Evolutionary conservation across 768 basidiomycete genomes (phyloP).

Genomic region (Antrodiella citrinella): DNA sequence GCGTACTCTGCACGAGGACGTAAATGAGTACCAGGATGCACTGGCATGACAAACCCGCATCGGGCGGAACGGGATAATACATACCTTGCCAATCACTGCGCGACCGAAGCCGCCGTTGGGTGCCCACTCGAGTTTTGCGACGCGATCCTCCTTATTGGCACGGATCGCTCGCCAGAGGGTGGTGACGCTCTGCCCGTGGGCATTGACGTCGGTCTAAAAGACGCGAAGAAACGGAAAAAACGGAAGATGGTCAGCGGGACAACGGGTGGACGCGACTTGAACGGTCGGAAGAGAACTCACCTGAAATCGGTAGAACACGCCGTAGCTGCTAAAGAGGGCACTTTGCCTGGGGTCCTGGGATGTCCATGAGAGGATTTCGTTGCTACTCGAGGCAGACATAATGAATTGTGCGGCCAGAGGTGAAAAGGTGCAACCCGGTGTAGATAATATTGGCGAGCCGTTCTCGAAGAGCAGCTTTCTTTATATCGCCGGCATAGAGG

Average conservation of each 20-base stretch:
- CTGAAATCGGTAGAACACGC: constrained; percentile 74
- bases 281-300: constrained; percentile 28
- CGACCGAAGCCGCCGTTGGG: constrained; percentile 77
- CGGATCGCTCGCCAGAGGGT: constrained; percentile 78
- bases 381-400: constrained; percentile 17
- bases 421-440: constrained; percentile 15
- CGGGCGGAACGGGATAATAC: constrained; percentile 17
- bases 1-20: constrained; percentile 44
- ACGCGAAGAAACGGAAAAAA: constrained; percentile 21
- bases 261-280: constrained; percentile 2
- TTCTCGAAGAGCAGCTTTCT: constrained; percentile 23
- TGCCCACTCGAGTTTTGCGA: constrained; percentile 85
- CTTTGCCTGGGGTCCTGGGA: constrained; percentile 82
- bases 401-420: constrained; percentile 33
- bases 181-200: constrained; percentile 63
- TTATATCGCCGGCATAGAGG: constrained; percentile 46
- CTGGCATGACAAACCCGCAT: constrained; percentile 9
- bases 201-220: constrained; percentile 53
- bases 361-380: constrained; percentile 78
- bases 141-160: constrained; percentile 78
- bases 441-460: constrained; percentile 15
- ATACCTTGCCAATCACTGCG: constrained; percentile 77
- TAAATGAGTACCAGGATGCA: constrained; percentile 5
- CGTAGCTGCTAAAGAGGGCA: constrained; percentile 73
- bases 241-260: constrained; percentile 8